Conservation (phyloP, 345 rosid species). For the Syzygium aqueum region DNA sequence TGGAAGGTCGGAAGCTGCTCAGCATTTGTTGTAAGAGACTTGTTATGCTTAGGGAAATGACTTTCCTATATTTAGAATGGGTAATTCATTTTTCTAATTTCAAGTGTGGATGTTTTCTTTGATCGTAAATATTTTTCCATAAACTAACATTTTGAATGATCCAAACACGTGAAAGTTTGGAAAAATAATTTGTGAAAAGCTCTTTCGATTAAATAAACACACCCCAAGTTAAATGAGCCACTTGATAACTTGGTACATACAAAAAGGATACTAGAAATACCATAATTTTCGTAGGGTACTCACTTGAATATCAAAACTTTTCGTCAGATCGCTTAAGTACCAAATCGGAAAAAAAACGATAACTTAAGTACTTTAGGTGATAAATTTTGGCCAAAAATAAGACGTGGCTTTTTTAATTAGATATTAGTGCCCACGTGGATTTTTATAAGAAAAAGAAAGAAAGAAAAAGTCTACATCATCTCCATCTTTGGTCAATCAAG, state of each 20-base stretch:
- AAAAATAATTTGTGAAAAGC: not conserved
- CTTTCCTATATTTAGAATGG: not conserved
- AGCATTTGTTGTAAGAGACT: not conserved
- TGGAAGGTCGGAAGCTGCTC: not conserved
- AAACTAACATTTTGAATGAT: not conserved
- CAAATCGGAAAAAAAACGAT: not conserved
- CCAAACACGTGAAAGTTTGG: not conserved
- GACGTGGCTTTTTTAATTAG: not conserved
- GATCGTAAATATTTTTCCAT: not conserved
- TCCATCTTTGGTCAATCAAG: not conserved
- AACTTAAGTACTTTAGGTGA: not conserved
- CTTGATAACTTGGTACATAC: not conserved
- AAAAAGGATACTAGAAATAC: too few relatives aligned
- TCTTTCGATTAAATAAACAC: not conserved
- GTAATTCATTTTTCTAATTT: not conserved
- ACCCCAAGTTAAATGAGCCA: not conserved
- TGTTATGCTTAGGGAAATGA: not conserved
- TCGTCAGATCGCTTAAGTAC: accelerated
- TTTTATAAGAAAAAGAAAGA: not conserved
- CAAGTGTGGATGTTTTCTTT: not conserved
- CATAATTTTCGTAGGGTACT: too few relatives aligned
- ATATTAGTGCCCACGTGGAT: not conserved
- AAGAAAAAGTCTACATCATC: not conserved
- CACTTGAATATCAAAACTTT: too few relatives aligned
- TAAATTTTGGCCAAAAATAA: not conserved